Conservation (phyloP, 2,329 filamentous ascomycete genomes). For the Hymenoscyphus occultus region DNA sequence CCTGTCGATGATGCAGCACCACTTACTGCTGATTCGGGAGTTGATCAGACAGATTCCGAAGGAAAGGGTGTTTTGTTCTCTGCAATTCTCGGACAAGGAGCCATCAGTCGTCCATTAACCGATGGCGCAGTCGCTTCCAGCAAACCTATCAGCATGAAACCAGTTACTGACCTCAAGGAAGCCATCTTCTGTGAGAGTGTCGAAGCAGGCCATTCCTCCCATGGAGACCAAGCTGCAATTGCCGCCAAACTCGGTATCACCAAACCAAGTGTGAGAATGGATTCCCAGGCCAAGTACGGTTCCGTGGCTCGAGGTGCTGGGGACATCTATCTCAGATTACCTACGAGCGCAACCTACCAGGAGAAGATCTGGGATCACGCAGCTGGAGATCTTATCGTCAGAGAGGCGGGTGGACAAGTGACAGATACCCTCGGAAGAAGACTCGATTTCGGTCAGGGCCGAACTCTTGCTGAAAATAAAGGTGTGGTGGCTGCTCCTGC, state of each 20-base stretch:
- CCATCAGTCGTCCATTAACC: conserved; percentile 71
- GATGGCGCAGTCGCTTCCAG: conserved; percentile 51
- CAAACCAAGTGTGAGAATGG: conserved; percentile 87
- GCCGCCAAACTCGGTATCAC: conserved; percentile 84
- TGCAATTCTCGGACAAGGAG: conserved; percentile 75
- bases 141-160: conserved; percentile 75
- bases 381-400: conserved; percentile 88
- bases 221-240: conserved; percentile 83
- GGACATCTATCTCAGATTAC: conserved; percentile 89
- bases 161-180: conserved; percentile 67
- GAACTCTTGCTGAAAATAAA: conserved; percentile 87
- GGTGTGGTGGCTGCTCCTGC: conserved; percentile 87
- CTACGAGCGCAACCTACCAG: conserved; percentile 81
- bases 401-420: conserved; percentile 89
- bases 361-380: conserved; percentile 99
- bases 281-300: conserved; percentile 97
- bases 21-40: conserved; percentile 68
- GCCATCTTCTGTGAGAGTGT: conserved; percentile 97
- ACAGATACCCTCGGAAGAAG: conserved; percentile 83
- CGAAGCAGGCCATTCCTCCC: conserved; percentile 86
- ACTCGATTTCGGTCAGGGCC: conserved; percentile 81
- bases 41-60: conserved; percentile 68
- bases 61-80: conserved; percentile 86
- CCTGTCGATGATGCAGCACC: conserved; percentile 77
- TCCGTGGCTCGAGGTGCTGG: conserved; percentile 91